Conservation (phyloP, 2,329 filamentous ascomycete genomes). For the Ophiostoma ulmi region DNA sequence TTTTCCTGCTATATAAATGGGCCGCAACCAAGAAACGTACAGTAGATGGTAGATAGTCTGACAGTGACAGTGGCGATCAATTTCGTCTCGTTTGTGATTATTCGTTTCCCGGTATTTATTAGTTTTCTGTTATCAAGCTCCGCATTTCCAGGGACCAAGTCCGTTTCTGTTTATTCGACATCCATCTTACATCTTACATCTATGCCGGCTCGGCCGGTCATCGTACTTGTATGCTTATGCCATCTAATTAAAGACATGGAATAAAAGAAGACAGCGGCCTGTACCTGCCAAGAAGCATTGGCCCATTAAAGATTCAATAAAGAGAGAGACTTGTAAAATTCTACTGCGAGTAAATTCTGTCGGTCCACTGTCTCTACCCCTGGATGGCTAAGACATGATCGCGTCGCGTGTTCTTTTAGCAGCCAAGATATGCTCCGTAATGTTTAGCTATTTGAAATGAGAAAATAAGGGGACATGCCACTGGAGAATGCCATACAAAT, state of each 20-base stretch:
- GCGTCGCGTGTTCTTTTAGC: conserved; percentile 14
- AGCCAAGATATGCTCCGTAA: not conserved
- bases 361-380: not conserved
- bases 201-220: too few species aligned
- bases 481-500: not conserved
- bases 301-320: not conserved
- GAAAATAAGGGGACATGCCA: not conserved
- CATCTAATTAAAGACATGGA: too few species aligned
- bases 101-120: not conserved
- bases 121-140: too few species aligned
- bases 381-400: conserved; percentile 8
- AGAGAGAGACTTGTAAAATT: too few species aligned
- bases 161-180: too few species aligned
- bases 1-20: conserved; percentile 11
- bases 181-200: too few species aligned
- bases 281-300: not conserved
- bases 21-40: not conserved
- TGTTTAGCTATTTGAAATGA: not conserved
- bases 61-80: not conserved
- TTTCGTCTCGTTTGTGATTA: too few species aligned
- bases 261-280: not conserved
- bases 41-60: not conserved
- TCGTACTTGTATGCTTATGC: too few species aligned
- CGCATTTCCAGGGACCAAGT: too few species aligned
- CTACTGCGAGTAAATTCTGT: not conserved